Base-by-base conservation (phyloP, 2,329 filamentous ascomycete species). In the Beauveria brongniartii region DNA sequence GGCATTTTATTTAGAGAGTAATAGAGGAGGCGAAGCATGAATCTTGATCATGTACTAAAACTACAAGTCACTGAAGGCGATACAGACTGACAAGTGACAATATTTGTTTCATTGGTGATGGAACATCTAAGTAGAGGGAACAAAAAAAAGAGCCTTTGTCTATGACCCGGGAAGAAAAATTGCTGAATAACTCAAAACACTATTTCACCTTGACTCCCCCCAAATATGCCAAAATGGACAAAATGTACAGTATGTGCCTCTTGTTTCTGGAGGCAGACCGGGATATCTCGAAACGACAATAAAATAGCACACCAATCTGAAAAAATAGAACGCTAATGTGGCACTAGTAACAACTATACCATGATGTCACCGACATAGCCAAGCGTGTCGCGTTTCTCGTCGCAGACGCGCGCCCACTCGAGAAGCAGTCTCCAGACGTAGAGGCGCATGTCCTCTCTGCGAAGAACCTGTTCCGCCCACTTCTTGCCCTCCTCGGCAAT, bases 371-470 rank as follows among this genome's bases (percentile, higher is more conserved):
- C 75, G 7, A 81, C 74, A 59, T 71, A 82, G 2, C 73, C 78
- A 16, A 81, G 67, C 20, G 65, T 71, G 8, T 78, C 70, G 40
- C 78, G 69, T 53, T 76, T 73, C 60, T 77, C 75, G 61, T 79
- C 78, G 57, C 73, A 77, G 20, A 84, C 73, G 40, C 82, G 70
- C 26, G 78, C 82, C 72, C 81, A 85, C 68, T 86, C 83, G 44
- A 85, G 73, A 44, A 86, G 71, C 63, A 90, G 65, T 46, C 86
- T 76, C 73, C 83, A 84, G 22, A 85, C 78, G 68, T 90, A 90
- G 8, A 90, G 74, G 62, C 79, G 73, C 84, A 89, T 88, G 67
- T 89, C 86, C 62, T 87, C 84, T 30, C 78, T 77, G 58, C 87
- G 73, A 18, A 89, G 75, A 3, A 85, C 85, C 71, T 76, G 78